These are phyloP conservation scores for Trichoderma pleuroti DNA, from an alignment of 2,329 filamentous ascomycete species.

Conservation along the genomic window DNA sequence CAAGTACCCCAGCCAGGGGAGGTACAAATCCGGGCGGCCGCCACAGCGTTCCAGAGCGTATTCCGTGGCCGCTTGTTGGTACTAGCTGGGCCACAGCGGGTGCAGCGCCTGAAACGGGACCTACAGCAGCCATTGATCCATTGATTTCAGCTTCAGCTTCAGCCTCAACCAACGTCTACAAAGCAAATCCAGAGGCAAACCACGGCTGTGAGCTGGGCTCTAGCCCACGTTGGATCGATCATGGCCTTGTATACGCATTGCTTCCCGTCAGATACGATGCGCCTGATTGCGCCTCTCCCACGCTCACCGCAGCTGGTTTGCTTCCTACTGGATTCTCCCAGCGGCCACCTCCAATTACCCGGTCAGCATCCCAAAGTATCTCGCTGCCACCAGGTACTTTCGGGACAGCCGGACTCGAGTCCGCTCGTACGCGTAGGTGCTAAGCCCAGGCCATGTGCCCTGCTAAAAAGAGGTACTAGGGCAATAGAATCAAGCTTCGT, in stretches of 20 bases:
- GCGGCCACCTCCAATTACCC: not conserved
- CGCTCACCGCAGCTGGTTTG: not conserved
- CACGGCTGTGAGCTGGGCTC: not conserved
- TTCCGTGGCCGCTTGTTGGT: not conserved
- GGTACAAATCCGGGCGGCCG: conserved; percentile 11
- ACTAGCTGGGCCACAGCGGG: not conserved
- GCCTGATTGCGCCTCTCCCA: not conserved
- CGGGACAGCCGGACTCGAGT: conserved; percentile 15
- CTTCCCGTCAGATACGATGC: not conserved
- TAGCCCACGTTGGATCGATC: not conserved
- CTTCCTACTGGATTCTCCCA: not conserved
- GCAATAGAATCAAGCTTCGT: not conserved
- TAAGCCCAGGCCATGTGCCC: not conserved
- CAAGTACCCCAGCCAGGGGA: conserved; percentile 10
- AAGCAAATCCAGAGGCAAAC: not conserved
- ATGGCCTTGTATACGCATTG: not conserved
- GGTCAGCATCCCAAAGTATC: conserved; percentile 11
- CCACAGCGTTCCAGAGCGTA: not conserved
- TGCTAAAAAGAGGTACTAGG: not conserved
- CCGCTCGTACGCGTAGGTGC: conserved; percentile 10
- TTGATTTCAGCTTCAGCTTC: not conserved
- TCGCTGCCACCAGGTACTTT: not conserved
- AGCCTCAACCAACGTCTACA: not conserved
- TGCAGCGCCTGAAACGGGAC: not conserved
- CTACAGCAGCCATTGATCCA: not conserved